These are phyloP conservation scores for Beauveria scarabaeidicola DNA, from an alignment of 2,329 filamentous ascomycete genomes.

Conservation along the genomic window DNA sequence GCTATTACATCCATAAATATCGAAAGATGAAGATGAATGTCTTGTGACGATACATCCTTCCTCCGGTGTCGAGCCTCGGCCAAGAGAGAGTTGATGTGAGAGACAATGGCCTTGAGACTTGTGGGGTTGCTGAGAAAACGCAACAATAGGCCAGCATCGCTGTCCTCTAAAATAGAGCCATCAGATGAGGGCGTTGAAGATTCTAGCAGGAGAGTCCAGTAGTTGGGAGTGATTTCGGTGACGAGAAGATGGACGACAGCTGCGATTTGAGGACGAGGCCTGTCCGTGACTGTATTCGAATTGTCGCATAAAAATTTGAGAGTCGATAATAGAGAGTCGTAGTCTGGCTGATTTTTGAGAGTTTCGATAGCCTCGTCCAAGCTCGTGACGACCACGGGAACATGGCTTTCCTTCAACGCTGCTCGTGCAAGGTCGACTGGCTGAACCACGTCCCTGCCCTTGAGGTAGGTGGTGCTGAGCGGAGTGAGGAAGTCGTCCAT, in stretches of 20 bases:
- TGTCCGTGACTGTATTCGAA: slow-evolving; percentile 11
- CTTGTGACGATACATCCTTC: slow-evolving; percentile 30
- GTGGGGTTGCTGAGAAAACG: slow-evolving; percentile 62
- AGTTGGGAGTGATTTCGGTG: slow-evolving; percentile 67
- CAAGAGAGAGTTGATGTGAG: slow-evolving; percentile 57
- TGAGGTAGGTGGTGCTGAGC: slow-evolving; percentile 43
- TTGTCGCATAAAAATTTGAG: slow-evolving; percentile 42
- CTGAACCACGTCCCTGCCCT: slow-evolving; percentile 25
- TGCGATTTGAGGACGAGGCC: slow-evolving; percentile 57
- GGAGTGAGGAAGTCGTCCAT: slow-evolving; percentile 52
- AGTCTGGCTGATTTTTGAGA: slow-evolving; percentile 54
- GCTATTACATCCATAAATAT: slow-evolving; percentile 37
- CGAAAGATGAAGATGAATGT: slow-evolving; percentile 34
- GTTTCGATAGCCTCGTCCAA: slow-evolving; percentile 48
- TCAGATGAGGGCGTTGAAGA: slow-evolving; percentile 19
- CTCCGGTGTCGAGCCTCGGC: slow-evolving; percentile 36
- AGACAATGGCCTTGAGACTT: slow-evolving; percentile 68
- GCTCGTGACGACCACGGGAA: slow-evolving; percentile 17
- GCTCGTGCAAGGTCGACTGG: background rate
- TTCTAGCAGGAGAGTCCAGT: slow-evolving; percentile 60
- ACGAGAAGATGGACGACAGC: slow-evolving; percentile 71
- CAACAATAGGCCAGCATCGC: slow-evolving; percentile 44
- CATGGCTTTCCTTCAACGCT: background rate
- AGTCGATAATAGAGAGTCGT: slow-evolving; percentile 43
- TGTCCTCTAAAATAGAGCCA: slow-evolving; percentile 15